phyloP scores from a whole-genome alignment of 2,329 filamentous ascomycete genomes.

The Ophiostoma ulmi region DNA sequence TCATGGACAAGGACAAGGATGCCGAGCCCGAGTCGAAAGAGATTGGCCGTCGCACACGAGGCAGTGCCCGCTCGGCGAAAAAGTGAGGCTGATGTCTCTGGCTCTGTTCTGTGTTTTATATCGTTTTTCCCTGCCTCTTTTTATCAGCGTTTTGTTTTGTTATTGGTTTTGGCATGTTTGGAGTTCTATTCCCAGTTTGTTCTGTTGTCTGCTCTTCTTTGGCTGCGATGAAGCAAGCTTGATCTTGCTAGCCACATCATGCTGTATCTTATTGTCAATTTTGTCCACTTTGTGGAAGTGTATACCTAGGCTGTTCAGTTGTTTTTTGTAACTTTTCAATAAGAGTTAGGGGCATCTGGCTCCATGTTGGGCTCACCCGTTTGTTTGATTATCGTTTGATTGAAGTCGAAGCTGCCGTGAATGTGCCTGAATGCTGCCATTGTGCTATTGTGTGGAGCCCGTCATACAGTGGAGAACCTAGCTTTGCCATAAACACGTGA shows the following conservation, averaged over 20 bases:
- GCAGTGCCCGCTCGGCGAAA: background rate
- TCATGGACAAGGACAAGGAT: constrained; percentile 37
- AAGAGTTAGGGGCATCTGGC: background rate
- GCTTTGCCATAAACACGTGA: background rate
- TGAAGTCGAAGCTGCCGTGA: background rate
- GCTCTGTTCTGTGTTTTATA: no score
- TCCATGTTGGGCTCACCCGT: background rate
- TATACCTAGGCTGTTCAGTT: background rate
- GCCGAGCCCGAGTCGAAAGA: background rate
- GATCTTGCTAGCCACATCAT: background rate
- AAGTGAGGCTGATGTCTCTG: background rate
- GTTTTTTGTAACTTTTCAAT: background rate
- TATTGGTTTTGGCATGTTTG: background rate
- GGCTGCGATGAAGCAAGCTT: background rate
- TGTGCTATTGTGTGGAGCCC: background rate
- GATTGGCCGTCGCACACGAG: constrained; percentile 2
- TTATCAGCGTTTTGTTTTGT: background rate
- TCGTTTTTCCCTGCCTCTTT: background rate
- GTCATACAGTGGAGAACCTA: background rate
- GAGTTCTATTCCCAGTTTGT: background rate
- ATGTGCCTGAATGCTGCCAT: background rate
- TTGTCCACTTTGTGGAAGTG: background rate
- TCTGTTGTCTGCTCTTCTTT: background rate
- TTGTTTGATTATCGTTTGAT: background rate
- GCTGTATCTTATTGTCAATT: background rate